These are phyloP conservation scores for Ganoderma lingzhi DNA, from an alignment of 1,284 basidiomycete species.

Conservation along the genomic window DNA sequence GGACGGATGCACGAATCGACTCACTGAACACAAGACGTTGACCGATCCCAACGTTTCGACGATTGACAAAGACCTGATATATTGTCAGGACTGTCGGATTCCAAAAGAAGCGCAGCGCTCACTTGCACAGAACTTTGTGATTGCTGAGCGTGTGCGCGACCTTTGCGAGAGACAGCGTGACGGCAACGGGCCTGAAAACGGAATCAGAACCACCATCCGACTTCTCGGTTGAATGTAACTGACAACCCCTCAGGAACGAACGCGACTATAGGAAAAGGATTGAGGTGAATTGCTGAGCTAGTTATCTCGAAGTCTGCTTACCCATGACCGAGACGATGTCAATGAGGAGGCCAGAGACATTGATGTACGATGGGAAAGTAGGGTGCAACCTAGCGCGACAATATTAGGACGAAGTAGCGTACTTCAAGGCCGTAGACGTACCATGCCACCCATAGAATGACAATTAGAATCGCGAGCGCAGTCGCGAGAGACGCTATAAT, in stretches of 20 bases:
- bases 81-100: background rate
- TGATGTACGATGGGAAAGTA: conserved; percentile 62
- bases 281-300: background rate
- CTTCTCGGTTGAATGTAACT: conserved; percentile 11
- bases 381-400: conserved; percentile 40
- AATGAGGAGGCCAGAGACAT: conserved; percentile 60
- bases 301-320: conserved; percentile 3
- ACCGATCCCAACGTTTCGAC: conserved; percentile 60
- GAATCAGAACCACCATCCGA: background rate
- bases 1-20: conserved; percentile 16
- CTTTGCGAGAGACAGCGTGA: conserved; percentile 53
- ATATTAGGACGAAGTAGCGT: background rate
- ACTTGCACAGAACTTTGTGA: conserved; percentile 68
- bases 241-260: conserved; percentile 61
- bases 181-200: conserved; percentile 48
- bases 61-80: conserved; percentile 33
- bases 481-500: conserved; percentile 51
- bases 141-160: conserved; percentile 61
- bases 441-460: conserved; percentile 67
- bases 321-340: conserved; percentile 65
- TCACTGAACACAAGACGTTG: conserved; percentile 48
- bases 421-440: conserved; percentile 13
- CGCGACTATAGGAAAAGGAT: conserved; percentile 50
- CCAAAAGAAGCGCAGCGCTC: background rate
- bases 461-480: conserved; percentile 56